Evolutionary conservation across 2,329 filamentous ascomycete species (phyloP), one percentile per base, ranked within the genome.

Genomic region (Fusarium abutilonis): DNA sequence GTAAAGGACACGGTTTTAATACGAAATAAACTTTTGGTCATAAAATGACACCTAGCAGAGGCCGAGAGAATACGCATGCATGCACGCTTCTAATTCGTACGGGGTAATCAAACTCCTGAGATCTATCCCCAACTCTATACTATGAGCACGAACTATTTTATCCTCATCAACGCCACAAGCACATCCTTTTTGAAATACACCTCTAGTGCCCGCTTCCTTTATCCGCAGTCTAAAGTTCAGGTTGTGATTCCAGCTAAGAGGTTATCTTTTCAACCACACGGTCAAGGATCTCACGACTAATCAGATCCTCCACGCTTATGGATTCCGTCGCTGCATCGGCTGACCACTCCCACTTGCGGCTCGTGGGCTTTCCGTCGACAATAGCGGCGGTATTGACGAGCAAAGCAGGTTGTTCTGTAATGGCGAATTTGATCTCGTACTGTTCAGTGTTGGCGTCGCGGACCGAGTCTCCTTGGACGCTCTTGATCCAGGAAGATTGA

Each of bases 401-500:
- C 11, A 77, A 58, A 9, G 60, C 47, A 1, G 66, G 52, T 1
- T 51, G 26, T 32, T 65, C 54, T 31, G 63, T 57, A 36, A 79
- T 49, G 17, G 69, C 50, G 41, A 80, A 77, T 13, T 60, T 68
- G 6, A 80, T 50, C n/a, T 72, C 70, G 48, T 66, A 60, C 8
- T 66, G 59, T 10, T 74, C 70, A 23, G 69, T 69, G 4, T 70
- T 67, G 39, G 47, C 40, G 32, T 73, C 64, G 15, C 64, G 69
- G 56, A 79, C 72, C 9, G 70, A 70, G 34, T 73, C 74, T 44
- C 73, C 75, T 45, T 73, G 68, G 26, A 74, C 55, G 52, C 68
- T 70, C 31, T 71, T 72, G 21, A 68, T 58, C 73, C 76, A 77
- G 21, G 62, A 52, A 17, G 51, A 26, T 26, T 47, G 26, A 26